A percentile compares a stretch with the other conserved stretches of the same genome.
Conservation (phyloP, 2,329 filamentous ascomycete genomes). For the Sclerotiophoma versabilis region DNA sequence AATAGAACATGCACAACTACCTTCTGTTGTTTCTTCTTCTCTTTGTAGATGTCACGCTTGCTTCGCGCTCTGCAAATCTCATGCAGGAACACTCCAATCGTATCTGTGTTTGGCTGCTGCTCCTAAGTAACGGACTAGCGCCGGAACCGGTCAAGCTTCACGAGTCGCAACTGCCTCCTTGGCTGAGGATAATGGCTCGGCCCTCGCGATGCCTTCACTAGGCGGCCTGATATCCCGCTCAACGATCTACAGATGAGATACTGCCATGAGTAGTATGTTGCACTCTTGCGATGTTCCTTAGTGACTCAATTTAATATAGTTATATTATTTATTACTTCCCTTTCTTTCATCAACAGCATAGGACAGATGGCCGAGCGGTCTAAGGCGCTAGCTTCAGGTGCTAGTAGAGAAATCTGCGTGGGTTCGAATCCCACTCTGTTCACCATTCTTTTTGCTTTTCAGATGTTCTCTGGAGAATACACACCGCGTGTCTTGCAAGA, state of each 20-base stretch:
- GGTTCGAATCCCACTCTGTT: slow-evolving; percentile 32
- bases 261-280: too few species aligned
- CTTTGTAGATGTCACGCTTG: not conserved
- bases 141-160: slow-evolving; percentile 13
- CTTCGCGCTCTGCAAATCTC: slow-evolving; percentile 2
- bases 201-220: too few species aligned
- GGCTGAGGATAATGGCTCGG: slow-evolving; percentile 13
- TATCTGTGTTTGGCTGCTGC: slow-evolving; percentile 19
- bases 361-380: slow-evolving; percentile 20
- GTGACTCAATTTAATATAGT: too few species aligned
- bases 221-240: too few species aligned
- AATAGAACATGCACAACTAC: not conserved
- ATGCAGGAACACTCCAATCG: slow-evolving; percentile 26
- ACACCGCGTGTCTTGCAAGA: too few species aligned
- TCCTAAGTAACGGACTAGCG: slow-evolving; percentile 28
- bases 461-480: not conserved
- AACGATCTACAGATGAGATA: too few species aligned
- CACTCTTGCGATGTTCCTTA: too few species aligned
- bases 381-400: slow-evolving; percentile 41
- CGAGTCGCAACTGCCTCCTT: slow-evolving; percentile 5
- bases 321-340: too few species aligned
- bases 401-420: slow-evolving; percentile 38
- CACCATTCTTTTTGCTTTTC: slow-evolving; percentile 15
- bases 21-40: not conserved
- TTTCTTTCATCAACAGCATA: not conserved